phyloP scores from a whole-genome alignment of 768 basidiomycete species.

The Auriscalpium microsporum region DNA sequence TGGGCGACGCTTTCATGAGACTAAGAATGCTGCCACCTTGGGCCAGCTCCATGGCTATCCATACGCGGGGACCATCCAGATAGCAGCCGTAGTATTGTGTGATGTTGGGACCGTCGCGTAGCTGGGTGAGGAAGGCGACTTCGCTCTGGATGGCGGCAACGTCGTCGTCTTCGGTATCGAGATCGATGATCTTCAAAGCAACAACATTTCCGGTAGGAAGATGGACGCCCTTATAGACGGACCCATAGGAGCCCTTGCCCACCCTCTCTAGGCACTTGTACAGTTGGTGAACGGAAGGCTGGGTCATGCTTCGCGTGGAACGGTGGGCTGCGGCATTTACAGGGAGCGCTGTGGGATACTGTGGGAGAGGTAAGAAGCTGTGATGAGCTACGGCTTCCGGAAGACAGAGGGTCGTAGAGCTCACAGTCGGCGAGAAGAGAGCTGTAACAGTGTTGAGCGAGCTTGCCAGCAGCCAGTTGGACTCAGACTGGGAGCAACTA shows the following conservation, averaged over 20 bases:
- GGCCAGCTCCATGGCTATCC: constrained; percentile 99
- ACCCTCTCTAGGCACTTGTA: constrained; percentile 85
- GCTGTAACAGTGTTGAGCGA: not conserved
- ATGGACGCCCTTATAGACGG: constrained; percentile 87
- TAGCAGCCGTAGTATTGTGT: constrained; percentile 94
- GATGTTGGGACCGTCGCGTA: constrained; percentile 84
- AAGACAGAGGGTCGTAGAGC: not conserved
- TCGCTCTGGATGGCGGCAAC: constrained; percentile 95
- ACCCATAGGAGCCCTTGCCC: constrained; percentile 93
- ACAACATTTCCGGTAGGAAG: constrained; percentile 80
- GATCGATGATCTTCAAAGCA: constrained; percentile 97
- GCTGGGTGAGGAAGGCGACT: constrained; percentile 83
- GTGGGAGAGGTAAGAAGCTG: not conserved
- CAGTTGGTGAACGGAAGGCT: constrained; percentile 65
- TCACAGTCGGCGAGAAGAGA: not conserved
- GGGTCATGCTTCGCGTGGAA: constrained; percentile 25
- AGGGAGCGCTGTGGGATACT: not conserved
- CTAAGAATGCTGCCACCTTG: constrained; percentile 91
- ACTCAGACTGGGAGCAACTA: not conserved
- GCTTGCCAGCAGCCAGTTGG: not conserved
- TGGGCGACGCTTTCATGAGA: constrained; percentile 80
- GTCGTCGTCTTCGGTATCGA: constrained; percentile 95
- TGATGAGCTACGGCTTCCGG: too few relatives aligned
- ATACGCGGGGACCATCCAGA: constrained; percentile 89
- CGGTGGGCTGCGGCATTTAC: not conserved